These are phyloP conservation scores for Cerrena zonata DNA, from an alignment of 1,284 basidiomycete genomes.

Conservation along the genomic window DNA sequence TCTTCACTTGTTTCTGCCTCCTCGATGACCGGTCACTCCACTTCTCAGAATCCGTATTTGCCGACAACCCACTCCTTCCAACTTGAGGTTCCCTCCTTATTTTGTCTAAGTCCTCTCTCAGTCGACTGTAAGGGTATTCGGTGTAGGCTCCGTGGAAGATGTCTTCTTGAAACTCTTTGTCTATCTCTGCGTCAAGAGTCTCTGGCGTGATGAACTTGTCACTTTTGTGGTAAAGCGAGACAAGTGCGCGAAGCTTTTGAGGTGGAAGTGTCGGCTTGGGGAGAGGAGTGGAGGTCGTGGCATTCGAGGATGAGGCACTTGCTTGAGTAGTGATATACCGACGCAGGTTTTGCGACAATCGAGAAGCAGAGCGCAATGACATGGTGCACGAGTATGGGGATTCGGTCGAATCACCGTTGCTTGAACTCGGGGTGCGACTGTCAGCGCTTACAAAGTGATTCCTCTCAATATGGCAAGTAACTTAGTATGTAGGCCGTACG, in stretches of 20 bases:
- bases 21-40: conserved; percentile 19
- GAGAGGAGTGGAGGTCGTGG: conserved; percentile 8
- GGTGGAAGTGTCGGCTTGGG: conserved; percentile 34
- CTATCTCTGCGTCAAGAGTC: conserved; percentile 57
- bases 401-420: too few relatives aligned
- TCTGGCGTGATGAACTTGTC: conserved; percentile 63
- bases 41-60: not conserved
- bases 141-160: not conserved
- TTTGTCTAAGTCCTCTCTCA: conserved; percentile 15
- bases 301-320: conserved; percentile 4
- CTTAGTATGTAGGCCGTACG: too few relatives aligned
- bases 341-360: conserved; percentile 10
- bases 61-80: not conserved
- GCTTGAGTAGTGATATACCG: conserved; percentile 15
- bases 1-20: conserved; percentile 45
- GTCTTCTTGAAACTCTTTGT: conserved; percentile 44
- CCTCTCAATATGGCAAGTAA: too few relatives aligned
- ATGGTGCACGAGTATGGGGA: too few relatives aligned
- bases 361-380: conserved; percentile 8
- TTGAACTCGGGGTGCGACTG: too few relatives aligned
- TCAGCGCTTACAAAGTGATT: too few relatives aligned
- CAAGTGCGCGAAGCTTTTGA: conserved; percentile 65
- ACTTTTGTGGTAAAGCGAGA: conserved; percentile 67
- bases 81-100: not conserved
- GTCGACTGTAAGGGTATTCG: conserved; percentile 12